Evolutionary conservation across 2,329 filamentous ascomycete genomes (phyloP).

Genomic region (Aspergillus sp.): DNA sequence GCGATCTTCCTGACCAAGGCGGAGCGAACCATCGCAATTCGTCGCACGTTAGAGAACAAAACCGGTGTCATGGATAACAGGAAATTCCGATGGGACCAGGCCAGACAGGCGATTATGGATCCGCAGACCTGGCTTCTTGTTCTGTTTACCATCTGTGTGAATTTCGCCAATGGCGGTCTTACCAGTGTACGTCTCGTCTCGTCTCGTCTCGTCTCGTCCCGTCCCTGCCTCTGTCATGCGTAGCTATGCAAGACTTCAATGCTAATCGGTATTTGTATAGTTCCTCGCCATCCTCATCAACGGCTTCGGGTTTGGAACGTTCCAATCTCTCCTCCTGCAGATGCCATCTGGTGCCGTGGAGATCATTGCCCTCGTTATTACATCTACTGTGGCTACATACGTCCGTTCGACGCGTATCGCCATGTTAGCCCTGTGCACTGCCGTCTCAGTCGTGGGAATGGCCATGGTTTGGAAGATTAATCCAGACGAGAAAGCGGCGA

Average conservation of each 20-base stretch:
- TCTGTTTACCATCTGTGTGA: slow-evolving; percentile 32
- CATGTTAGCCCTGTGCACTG: slow-evolving; percentile 35
- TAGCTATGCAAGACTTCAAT: too few relatives aligned
- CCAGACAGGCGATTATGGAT: slow-evolving; percentile 32
- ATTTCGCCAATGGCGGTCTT: slow-evolving; percentile 35
- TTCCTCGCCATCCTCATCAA: slow-evolving; percentile 37
- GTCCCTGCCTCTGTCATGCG: too few relatives aligned
- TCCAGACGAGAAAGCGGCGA: slow-evolving; percentile 23
- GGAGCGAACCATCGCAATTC: slow-evolving; percentile 50
- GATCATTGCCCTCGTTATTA: slow-evolving; percentile 32
- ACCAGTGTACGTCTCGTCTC: slow-evolving; percentile 23
- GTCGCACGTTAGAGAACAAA: slow-evolving; percentile 52
- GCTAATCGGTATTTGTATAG: slow-evolving; percentile 1
- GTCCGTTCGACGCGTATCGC: slow-evolving; percentile 28
- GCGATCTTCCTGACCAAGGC: slow-evolving; percentile 43
- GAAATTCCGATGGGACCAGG: slow-evolving; percentile 44
- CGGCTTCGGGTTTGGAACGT: slow-evolving; percentile 40
- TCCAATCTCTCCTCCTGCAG: slow-evolving; percentile 36
- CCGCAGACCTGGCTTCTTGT: slow-evolving; percentile 35
- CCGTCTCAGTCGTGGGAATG: slow-evolving; percentile 32
- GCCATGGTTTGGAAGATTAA: slow-evolving; percentile 32
- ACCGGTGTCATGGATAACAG: slow-evolving; percentile 55
- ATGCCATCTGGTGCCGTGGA: slow-evolving; percentile 37
- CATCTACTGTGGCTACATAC: slow-evolving; percentile 27
- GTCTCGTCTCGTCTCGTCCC: too few relatives aligned